Conservation (phyloP, 2,329 filamentous ascomycete species). For the Fusarium sp. region DNA sequence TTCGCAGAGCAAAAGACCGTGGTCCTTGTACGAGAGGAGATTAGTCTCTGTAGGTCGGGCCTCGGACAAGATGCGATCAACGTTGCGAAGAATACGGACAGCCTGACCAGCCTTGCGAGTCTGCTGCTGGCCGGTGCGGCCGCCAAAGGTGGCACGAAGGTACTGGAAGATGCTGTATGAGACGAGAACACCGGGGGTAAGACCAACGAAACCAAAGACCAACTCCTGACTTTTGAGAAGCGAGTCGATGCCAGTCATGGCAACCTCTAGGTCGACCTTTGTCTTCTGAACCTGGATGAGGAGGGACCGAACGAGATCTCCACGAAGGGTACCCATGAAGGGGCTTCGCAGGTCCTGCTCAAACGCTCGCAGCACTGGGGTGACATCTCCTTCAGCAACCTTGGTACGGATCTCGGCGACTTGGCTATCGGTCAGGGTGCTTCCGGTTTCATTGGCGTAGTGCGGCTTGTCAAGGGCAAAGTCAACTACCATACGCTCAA, state of each 20-base stretch:
- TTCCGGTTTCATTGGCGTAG: constrained; percentile 58
- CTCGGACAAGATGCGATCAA: constrained; percentile 81
- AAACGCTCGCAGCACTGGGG: constrained; percentile 89
- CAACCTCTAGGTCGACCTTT: constrained; percentile 96
- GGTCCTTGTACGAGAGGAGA: constrained; percentile 89
- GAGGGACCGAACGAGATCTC: constrained; percentile 88
- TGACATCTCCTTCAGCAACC: constrained; percentile 91
- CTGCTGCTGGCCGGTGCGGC: constrained; percentile 73
- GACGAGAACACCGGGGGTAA: constrained; percentile 93
- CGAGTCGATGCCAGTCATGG: constrained; percentile 94
- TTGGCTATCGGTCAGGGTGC: constrained; percentile 72
- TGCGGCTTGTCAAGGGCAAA: constrained; percentile 87
- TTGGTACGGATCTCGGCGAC: constrained; percentile 79
- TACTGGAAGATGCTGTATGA: constrained; percentile 80
- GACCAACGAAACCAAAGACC: constrained; percentile 95
- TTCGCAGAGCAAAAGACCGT: constrained; percentile 89
- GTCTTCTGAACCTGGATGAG: constrained; percentile 99
- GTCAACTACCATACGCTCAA: constrained; percentile 98
- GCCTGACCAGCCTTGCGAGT: constrained; percentile 75
- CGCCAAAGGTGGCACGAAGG: constrained; percentile 74
- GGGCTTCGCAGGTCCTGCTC: constrained; percentile 88
- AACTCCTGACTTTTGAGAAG: constrained; percentile 96
- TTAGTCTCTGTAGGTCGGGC: constrained; percentile 76
- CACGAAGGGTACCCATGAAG: constrained; percentile 82
- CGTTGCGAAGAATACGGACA: constrained; percentile 83